Conservation (phyloP, 2,329 filamentous ascomycete species). For the Aspergillus thermomutatus region DNA sequence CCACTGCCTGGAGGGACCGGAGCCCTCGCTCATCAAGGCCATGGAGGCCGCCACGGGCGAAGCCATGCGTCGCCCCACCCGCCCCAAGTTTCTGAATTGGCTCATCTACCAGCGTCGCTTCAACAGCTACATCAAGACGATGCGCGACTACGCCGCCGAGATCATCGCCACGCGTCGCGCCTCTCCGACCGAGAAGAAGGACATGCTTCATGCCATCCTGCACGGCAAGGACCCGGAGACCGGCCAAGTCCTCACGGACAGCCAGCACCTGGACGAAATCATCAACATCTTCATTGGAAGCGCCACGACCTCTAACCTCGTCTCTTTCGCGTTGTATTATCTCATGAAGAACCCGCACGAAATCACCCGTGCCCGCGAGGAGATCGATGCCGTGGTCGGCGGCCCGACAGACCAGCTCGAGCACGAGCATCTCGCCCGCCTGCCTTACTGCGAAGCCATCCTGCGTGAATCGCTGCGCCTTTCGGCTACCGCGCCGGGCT, state of each 20-base stretch:
- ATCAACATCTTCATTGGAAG: conserved; percentile 64
- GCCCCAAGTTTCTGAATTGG: conserved; percentile 53
- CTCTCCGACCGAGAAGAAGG: conserved; percentile 55
- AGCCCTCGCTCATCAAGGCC: conserved; percentile 49
- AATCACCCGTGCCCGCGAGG: conserved; percentile 60
- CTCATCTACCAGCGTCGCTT: conserved; percentile 54
- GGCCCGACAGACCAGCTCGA: conserved; percentile 19
- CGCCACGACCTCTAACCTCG: conserved; percentile 66
- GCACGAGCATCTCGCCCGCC: conserved; percentile 57
- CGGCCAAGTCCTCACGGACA: conserved; percentile 55
- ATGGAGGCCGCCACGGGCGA: conserved; percentile 57
- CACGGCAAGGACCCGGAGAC: conserved; percentile 60
- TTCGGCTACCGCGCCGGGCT: conserved; percentile 57
- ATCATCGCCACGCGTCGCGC: conserved; percentile 56
- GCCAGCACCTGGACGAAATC: conserved; percentile 65
- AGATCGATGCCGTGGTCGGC: conserved; percentile 55
- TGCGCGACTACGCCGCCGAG: conserved; percentile 56
- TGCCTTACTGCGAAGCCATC: conserved; percentile 65
- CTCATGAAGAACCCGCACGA: conserved; percentile 61
- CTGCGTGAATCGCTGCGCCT: conserved; percentile 66
- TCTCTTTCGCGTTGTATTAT: conserved; percentile 64
- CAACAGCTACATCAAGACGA: conserved; percentile 49
- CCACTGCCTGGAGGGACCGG: conserved; percentile 45
- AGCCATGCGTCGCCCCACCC: conserved; percentile 53
- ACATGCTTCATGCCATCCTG: conserved; percentile 60